A percentile compares a stretch with the other conserved stretches of the same genome.
Conservation (phyloP, 192 early-diverging fungal genomes). For the Gorgonomyces haynaldii region DNA sequence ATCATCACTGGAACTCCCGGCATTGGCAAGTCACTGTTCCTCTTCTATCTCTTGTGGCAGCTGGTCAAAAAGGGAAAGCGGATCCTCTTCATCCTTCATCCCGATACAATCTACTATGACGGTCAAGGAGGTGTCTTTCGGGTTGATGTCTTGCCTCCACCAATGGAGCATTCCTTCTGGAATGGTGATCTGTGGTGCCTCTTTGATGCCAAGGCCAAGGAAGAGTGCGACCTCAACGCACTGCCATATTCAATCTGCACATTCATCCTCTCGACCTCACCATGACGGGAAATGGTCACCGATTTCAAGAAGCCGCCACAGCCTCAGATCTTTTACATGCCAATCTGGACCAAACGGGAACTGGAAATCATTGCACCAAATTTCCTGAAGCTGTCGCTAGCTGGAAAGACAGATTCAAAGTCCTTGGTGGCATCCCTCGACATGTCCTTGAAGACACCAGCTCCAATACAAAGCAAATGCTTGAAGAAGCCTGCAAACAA, state of each 20-base stretch:
- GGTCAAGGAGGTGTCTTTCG: neutral
- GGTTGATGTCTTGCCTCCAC: neutral
- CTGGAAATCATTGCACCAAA: conserved; percentile 7
- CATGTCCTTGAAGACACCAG: conserved; percentile 7
- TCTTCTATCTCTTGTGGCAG: conserved; percentile 31
- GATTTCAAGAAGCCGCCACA: conserved; percentile 4
- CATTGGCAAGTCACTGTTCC: conserved; percentile 58
- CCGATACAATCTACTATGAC: conserved; percentile 2
- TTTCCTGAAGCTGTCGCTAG: neutral
- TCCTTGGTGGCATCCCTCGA: conserved; percentile 7
- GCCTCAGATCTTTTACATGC: conserved; percentile 11
- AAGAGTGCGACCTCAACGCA: neutral
- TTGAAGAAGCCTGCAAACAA: conserved; percentile 4
- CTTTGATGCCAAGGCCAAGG: conserved; percentile 5
- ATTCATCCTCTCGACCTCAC: conserved; percentile 7
- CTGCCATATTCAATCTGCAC: conserved; percentile 5
- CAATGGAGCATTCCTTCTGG: neutral
- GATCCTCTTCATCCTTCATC: conserved; percentile 1
- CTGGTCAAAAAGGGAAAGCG: conserved; percentile 11
- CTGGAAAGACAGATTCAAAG: conserved; percentile 2
- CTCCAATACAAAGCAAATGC: neutral
- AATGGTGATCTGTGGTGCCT: conserved; percentile 6
- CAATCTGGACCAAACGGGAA: conserved; percentile 1
- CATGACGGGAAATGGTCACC: conserved; percentile 6
- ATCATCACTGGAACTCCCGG: conserved; percentile 30